Percentiles rank a stretch among this genome's conserved stretches.
These are phyloP conservation scores for Podaxis pistillaris DNA, from an alignment of 768 basidiomycete genomes.

Conservation along the genomic window DNA sequence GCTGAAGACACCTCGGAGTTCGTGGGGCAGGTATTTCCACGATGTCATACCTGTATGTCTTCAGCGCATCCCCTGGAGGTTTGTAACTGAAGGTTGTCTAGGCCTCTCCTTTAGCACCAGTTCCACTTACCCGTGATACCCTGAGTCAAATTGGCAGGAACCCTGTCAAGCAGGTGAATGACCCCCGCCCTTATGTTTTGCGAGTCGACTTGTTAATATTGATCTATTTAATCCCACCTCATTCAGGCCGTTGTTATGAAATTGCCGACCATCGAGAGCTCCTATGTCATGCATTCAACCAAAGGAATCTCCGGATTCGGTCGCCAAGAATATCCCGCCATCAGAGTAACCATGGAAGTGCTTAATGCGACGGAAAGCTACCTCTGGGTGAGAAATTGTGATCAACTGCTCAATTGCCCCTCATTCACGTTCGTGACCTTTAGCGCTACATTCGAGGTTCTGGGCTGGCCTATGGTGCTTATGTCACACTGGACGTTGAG, in stretches of 20 bases:
- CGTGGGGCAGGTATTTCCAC: slow-evolving; percentile 72
- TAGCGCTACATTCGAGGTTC: slow-evolving; percentile 90
- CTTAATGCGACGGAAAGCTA: slow-evolving; percentile 94
- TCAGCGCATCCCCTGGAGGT: background rate
- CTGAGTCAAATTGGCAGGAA: slow-evolving; percentile 74
- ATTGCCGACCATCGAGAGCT: slow-evolving; percentile 92
- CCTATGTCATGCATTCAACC: slow-evolving; percentile 75
- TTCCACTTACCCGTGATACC: slow-evolving; percentile 65
- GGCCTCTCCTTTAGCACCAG: slow-evolving; percentile 57
- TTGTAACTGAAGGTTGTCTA: slow-evolving; percentile 23
- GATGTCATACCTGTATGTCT: slow-evolving; percentile 53
- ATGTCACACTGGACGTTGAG: slow-evolving; percentile 71
- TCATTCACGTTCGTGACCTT: background rate
- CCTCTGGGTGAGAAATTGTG: slow-evolving; percentile 65
- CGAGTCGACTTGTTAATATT: background rate
- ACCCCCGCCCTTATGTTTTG: background rate
- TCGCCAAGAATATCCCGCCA: slow-evolving; percentile 81
- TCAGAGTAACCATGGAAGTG: slow-evolving; percentile 81
- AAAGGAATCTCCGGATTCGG: slow-evolving; percentile 78
- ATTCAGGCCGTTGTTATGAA: slow-evolving; percentile 79
- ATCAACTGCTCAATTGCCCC: slow-evolving; percentile 7
- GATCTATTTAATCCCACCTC: background rate
- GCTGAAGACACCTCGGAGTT: slow-evolving; percentile 67
- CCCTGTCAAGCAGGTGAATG: slow-evolving; percentile 65
- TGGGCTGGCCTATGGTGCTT: slow-evolving; percentile 93